Base-by-base conservation (phyloP, 768 basidiomycete species). In the Candolleomyces aberdarensis region DNA sequence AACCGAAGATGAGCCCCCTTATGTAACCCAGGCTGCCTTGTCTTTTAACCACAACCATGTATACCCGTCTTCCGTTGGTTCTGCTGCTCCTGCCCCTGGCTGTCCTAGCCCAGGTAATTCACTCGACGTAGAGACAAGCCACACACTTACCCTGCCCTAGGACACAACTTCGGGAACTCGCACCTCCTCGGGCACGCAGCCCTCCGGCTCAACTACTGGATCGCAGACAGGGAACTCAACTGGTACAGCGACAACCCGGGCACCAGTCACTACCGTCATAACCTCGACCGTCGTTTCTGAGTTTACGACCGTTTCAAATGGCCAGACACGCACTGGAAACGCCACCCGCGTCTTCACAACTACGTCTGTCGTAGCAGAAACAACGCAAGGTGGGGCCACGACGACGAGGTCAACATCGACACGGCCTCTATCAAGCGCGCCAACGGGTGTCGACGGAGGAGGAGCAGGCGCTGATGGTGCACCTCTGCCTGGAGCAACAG, bases 401-500 rank as follows among this genome's bases (percentile, higher is more conserved):
- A 53, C 71, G 26, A 72, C 75, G 1, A 66, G 77, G n/a, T 66
- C 84, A 1, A 72, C 79, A 4, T 71, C 80, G 2, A 70, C 77
- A 1, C 71, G 61, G 32, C 73, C 66, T 57, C 75, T 84, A 9
- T 83, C 89, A 7, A 89, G 89, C 10, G 88, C 89, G 1, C 74
- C 87, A 3, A 72, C 85, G 22, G 69, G 74, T 57, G 72, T 87
- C 32, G 70, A 79, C 31, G 87, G 82, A 40, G 88, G 87, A 11
- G 86, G 82, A 14, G 54, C 73, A 3, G 66, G 52, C 17, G 41
- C 22, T 9, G 63, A 73, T 31, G 84, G 83, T 26, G 89, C 89
- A 2, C 89, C 89, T 10, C 52, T 54, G 31, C 52, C 52, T 14
- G 52, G 52, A 44, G 71, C 75, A 49, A 89, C 89, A 26, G 89